Conservation (phyloP, 164 flowering plant genomes). For the Macadamia tetraphylla region DNA sequence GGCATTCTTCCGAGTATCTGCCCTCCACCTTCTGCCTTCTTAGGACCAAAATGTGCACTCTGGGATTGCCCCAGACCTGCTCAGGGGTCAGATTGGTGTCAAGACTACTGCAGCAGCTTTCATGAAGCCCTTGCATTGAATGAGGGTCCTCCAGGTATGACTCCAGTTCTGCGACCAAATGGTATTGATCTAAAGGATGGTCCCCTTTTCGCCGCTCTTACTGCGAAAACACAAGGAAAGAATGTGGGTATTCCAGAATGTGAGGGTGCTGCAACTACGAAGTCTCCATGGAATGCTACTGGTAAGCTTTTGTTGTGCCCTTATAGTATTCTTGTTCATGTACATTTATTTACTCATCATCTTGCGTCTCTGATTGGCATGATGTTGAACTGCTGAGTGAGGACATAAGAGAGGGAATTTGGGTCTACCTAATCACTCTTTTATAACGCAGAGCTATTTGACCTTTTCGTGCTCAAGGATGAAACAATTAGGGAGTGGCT, state of each 20-base stretch:
- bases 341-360: not conserved
- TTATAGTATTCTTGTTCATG: not conserved
- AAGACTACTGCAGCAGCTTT: conserved; percentile 80
- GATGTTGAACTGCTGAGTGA: not conserved
- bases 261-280: conserved; percentile 97
- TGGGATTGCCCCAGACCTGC: conserved; percentile 99
- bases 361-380: not conserved
- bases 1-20: conserved; percentile 45
- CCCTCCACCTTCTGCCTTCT: conserved; percentile 92
- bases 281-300: conserved; percentile 99
- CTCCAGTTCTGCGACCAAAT: conserved; percentile 85
- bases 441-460: conserved; percentile 75
- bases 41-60: conserved; percentile 98
- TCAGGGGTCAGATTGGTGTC: conserved; percentile 73
- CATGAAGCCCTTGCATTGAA: conserved; percentile 75
- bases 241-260: conserved; percentile 97
- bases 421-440: conserved; percentile 8
- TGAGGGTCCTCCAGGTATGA: conserved; percentile 95
- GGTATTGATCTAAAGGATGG: conserved; percentile 63
- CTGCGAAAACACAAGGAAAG: conserved; percentile 61
- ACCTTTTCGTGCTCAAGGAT: conserved; percentile 77
- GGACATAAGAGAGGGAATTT: no score
- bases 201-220: no score
- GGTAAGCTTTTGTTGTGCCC: conserved; percentile 37
- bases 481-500: conserved; percentile 98